These are phyloP conservation scores for Fraxinus albicans DNA, from an alignment of 305 asterid genomes.

Conservation along the genomic window DNA sequence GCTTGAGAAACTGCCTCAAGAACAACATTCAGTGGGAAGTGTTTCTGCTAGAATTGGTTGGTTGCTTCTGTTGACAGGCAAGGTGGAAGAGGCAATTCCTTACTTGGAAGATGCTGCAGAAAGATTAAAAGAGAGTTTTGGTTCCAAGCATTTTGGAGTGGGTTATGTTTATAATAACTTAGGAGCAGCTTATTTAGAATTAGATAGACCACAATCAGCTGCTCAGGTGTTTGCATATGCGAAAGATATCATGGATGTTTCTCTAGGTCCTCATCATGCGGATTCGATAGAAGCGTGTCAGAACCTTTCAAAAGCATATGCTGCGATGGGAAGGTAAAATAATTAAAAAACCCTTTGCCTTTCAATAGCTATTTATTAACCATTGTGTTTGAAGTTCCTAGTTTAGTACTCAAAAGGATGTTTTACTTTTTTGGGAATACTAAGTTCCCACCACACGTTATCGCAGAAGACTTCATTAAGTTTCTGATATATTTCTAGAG, in stretches of 20 bases:
- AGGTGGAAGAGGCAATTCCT: constrained; percentile 71
- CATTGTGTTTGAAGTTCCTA: neutral
- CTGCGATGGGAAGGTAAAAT: constrained; percentile 76
- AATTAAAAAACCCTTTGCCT: neutral
- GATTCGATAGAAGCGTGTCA: constrained; percentile 85
- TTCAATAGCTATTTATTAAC: neutral
- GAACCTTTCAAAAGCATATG: constrained; percentile 88
- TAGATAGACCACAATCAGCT: constrained; percentile 88
- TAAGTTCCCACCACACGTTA: neutral
- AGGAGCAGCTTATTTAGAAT: constrained; percentile 90
- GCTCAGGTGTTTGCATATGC: constrained; percentile 90
- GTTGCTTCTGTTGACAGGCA: constrained; percentile 75
- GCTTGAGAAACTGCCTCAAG: constrained; percentile 77
- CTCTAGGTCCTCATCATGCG: constrained; percentile 87
- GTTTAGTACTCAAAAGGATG: neutral
- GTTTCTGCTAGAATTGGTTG: constrained; percentile 90
- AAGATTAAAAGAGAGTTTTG: constrained; percentile 90
- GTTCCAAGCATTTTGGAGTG: constrained; percentile 76
- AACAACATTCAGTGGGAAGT: constrained; percentile 87
- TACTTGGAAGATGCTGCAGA: constrained; percentile 90
- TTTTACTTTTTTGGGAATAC: constrained; percentile 4
- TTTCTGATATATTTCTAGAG: constrained; percentile 1
- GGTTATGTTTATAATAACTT: constrained; percentile 87
- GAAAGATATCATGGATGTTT: constrained; percentile 84
- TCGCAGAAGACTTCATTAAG: neutral